phyloP scores from a whole-genome alignment of 1,284 basidiomycete species.

The Sanghuangporus weigelae region DNA sequence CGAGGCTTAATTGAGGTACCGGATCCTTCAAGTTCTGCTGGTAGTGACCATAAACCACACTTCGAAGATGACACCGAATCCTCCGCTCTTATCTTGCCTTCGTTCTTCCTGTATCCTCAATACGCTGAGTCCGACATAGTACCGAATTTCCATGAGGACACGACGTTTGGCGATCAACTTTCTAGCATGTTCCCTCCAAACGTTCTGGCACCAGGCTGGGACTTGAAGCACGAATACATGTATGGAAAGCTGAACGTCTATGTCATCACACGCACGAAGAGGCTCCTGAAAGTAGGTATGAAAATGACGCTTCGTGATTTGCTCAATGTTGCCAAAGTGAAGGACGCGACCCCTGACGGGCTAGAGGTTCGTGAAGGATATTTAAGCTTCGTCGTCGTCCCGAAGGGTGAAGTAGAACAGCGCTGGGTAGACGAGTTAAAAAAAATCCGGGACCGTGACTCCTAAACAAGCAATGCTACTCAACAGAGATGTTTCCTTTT shows the following conservation, averaged over 20 bases:
- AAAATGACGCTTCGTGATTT: conserved; percentile 83
- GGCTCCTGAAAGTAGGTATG: conserved; percentile 86
- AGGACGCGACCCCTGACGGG: conserved; percentile 69
- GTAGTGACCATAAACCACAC: conserved; percentile 52
- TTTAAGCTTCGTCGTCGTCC: conserved; percentile 80
- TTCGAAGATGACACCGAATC: conserved; percentile 57
- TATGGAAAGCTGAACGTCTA: conserved; percentile 72
- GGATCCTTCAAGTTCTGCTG: conserved; percentile 51
- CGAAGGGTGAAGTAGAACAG: conserved; percentile 77
- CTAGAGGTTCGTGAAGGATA: conserved; percentile 84
- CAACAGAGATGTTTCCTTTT: conserved; percentile 3
- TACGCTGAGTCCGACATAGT: conserved; percentile 87
- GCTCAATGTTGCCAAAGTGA: conserved; percentile 54
- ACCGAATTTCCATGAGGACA: conserved; percentile 80
- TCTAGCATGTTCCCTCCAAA: conserved; percentile 76
- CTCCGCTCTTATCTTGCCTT: conserved; percentile 74
- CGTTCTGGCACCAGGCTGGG: conserved; percentile 70
- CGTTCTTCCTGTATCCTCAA: conserved; percentile 92
- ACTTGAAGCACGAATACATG: conserved; percentile 68
- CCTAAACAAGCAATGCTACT: not conserved
- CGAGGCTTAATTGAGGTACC: conserved; percentile 57
- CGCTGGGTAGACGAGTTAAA: conserved; percentile 93
- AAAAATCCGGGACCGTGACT: conserved; percentile 22
- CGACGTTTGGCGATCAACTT: conserved; percentile 78
- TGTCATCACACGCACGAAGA: conserved; percentile 70